Evolutionary conservation across 768 basidiomycete species (phyloP), one percentile per base, ranked within the genome.

Genomic region (Collybia sp.): DNA sequence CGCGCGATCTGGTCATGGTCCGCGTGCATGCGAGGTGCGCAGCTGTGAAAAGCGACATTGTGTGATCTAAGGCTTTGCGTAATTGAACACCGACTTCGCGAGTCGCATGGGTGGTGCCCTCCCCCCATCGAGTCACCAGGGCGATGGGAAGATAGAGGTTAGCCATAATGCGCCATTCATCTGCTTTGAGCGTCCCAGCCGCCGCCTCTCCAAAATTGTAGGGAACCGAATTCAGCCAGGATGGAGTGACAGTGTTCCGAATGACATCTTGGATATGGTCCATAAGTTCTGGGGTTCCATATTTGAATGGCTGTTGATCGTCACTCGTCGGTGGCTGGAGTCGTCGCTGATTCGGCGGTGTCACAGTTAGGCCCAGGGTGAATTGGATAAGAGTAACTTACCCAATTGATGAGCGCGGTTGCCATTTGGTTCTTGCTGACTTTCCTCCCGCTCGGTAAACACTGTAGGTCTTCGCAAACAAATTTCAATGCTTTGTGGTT

Each of bases 161-260:
- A 30, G 48, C 42, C 4, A 67, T 35, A 0, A 53, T 51, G 6
- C 57, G 48, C 68, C 70, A 72, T 46, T 72, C 55, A 25, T 64
- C 66, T 1, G 67, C 66, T 38, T 71, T 72, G 32, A 71, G 49
- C 0, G 52, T 60, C 3, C 70, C 64, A 0, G 64, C 64, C 13
- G 39, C 49, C 4, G 32, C 42, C 5, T 59, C 55, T 9, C 65
- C 58, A 42, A 55, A 66, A 31, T 62, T 58, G 3, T 34, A 6
- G 2, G 66, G 66, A 3, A 64, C 58, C 0, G 57, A 50, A 32
- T 53, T 46, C 12, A 64, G 12, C 63, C 63, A 65, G 3, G 57
- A 43, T 3, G 63, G 66, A 2, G 51, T 53, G 4, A 16, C 31
- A 3, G 60, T 58, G 0, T 51, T 25, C 12, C 50, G 40, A 25